Conservation (phyloP, 2,329 filamentous ascomycete genomes). For the Aspergillus ibericus region DNA sequence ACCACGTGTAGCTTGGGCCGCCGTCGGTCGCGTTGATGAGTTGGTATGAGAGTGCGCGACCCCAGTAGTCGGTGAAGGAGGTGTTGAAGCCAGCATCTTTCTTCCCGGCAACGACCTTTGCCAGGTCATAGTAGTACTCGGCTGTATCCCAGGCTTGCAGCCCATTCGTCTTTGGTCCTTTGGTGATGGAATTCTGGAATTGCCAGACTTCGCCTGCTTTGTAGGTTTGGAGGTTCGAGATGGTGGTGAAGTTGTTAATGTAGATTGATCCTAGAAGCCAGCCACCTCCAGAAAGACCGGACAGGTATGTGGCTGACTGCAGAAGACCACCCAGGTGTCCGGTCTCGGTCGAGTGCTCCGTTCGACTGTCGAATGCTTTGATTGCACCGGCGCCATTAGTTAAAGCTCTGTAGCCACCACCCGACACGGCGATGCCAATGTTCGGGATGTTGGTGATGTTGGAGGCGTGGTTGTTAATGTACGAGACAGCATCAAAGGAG, state of each 20-base stretch:
- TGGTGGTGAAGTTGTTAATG: conserved; percentile 73
- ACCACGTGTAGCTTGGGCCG: conserved; percentile 76
- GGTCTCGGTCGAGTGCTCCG: conserved; percentile 56
- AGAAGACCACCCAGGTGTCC: conserved; percentile 79
- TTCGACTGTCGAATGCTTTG: conserved; percentile 75
- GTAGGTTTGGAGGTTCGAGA: conserved; percentile 45
- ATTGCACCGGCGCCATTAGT: conserved; percentile 81
- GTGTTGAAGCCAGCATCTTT: conserved; percentile 62
- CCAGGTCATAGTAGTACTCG: conserved; percentile 64
- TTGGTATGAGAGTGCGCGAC: conserved; percentile 81
- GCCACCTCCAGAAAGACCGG: conserved; percentile 78
- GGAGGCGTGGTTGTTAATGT: conserved; percentile 61
- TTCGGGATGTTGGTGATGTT: conserved; percentile 63
- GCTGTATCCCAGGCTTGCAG: conserved; percentile 50
- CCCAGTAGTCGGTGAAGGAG: conserved; percentile 84
- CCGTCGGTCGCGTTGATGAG: conserved; percentile 75
- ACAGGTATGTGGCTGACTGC: conserved; percentile 77
- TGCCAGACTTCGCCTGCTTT: conserved; percentile 55
- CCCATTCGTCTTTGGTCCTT: conserved; percentile 53
- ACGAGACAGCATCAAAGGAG: conserved; percentile 69
- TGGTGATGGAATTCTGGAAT: conserved; percentile 61
- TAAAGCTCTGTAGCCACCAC: conserved; percentile 82
- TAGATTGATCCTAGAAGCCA: conserved; percentile 83
- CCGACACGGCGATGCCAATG: conserved; percentile 78
- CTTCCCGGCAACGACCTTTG: conserved; percentile 62